phyloP scores from a whole-genome alignment of 2,329 filamentous ascomycete species.

The Fusarium sororula region DNA sequence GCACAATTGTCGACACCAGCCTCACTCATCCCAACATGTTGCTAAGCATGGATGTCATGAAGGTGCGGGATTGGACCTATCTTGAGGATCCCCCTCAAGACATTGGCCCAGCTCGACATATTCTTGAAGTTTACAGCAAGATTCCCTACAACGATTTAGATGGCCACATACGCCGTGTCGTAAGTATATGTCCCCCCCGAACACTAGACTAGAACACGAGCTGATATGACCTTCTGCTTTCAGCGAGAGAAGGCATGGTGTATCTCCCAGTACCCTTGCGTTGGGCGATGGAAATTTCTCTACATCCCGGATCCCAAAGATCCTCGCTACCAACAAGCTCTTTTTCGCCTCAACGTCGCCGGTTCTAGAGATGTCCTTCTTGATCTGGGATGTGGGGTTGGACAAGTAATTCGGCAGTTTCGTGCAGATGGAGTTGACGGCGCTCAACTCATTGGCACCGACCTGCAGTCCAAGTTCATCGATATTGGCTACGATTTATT shows the following conservation, averaged over 20 bases:
- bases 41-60: slow-evolving; percentile 47
- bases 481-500: slow-evolving; percentile 72
- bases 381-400: slow-evolving; percentile 62
- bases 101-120: slow-evolving; percentile 48
- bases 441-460: slow-evolving; percentile 59
- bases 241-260: slow-evolving; percentile 59
- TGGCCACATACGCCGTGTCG: slow-evolving; percentile 48
- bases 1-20: not conserved
- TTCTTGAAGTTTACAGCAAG: slow-evolving; percentile 52
- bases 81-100: slow-evolving; percentile 50
- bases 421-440: slow-evolving; percentile 59
- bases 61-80: slow-evolving; percentile 52
- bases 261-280: slow-evolving; percentile 54
- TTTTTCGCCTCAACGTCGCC: slow-evolving; percentile 52
- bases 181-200: slow-evolving; percentile 35
- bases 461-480: slow-evolving; percentile 60
- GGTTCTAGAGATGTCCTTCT: slow-evolving; percentile 54
- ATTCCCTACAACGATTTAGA: slow-evolving; percentile 49
- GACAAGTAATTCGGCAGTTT: slow-evolving; percentile 60
- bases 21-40: slow-evolving; percentile 30
- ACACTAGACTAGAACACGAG: not conserved
- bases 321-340: slow-evolving; percentile 53
- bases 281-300: slow-evolving; percentile 62
- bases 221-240: slow-evolving; percentile 11
- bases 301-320: slow-evolving; percentile 54